Evolutionary conservation across 805 yeast species (phyloP), one percentile per base, ranked within the genome.

Genomic region (Wickerhamiella allomyrinae): DNA sequence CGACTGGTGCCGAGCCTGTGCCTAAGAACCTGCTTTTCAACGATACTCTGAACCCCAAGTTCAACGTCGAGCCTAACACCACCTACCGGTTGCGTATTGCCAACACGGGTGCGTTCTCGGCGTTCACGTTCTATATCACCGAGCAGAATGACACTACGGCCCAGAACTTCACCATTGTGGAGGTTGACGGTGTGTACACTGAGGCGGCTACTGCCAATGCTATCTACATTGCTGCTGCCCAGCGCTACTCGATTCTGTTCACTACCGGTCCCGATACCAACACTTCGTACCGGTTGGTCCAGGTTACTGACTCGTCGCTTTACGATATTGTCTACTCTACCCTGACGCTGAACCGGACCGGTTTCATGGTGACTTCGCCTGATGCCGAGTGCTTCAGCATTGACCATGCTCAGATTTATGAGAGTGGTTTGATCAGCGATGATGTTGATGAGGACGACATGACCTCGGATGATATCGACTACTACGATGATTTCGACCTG

Each of bases 1-100:
- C 98, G 45, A 84, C 95, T 8, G 98, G 98, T 57, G 95, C 97
- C 35, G 98, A 91, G 66, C 98, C 98, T 40, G 77, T 91, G 52
- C 98, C 98, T 7, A 80, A 82, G 50, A 68, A 71, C 58, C 62
- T 81, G 52, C 70, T 91, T 53, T 68, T 86, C 60, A 89, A 89
- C 65, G 85, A 86, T 57, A 78, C 94, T 10, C 72, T 69, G 55
- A 79, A 81, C 61, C 33, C 50, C 42, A 49, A 49, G 41, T 66
- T 72, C 56, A 50, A 63, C 7, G 93, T 89, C 43, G 57, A 82
- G 65, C 94, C 97, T 7, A 76, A 76, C 63, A 85, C 76, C 29
- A 87, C 95, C 14, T 91, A 91, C 60, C 65, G 81, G 52, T 51
- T 91, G 48, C 74, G 95, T 58, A 62, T 91, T 43, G 71, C 81